Base-by-base conservation (phyloP, 2,329 filamentous ascomycete genomes). In the Cryphonectria naterciae region DNA sequence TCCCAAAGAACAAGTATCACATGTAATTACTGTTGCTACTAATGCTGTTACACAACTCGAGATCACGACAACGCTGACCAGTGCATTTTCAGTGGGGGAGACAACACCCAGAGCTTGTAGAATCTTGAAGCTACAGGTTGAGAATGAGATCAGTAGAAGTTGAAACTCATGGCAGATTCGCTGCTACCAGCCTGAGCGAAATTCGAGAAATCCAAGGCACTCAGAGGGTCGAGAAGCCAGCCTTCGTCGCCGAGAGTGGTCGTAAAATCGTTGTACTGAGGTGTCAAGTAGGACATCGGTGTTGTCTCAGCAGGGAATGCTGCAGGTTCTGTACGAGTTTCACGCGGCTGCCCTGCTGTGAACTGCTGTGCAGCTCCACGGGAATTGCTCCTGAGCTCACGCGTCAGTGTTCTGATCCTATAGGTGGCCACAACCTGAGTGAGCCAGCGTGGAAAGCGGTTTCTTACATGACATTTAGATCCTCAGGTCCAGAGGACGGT, bases 161-260 rank as follows among this genome's bases (percentile, higher is more conserved):
- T 60, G 37, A 74, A 73, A 15, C 69, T 67, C n/a, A 72, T 65
- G 1, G 66, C 58, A 68, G 70, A 74, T 28, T 74, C 73, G 22
- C 60, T 67, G 41, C 62, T 74, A 22, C 67, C 72, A 64, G 68
- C 68, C 68, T 75, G 71, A 8, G 72, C 74, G 60, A 75, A 75
- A 28, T 75, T 75, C 19, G 71, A 75, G n/a, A 75, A 75, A 49
- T 74, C 74, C 11, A 75, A 28, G 1, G 72, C 71, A 17, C 69
- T 70, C 22, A 75, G 73, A 61, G 74, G 74, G 32, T 75, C 74
- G 22, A 61, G 28, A 28, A 70, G 63, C 72, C 72, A 73, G 28
- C 70, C 70, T 39, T 73, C 49, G 22, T 65, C 67, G n/a, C 61
- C 49, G 4, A 73, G 15, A 19, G 61, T 56, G n/a, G 41, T 58